Base-by-base conservation (phyloP, 2,329 filamentous ascomycete genomes). In the Sclerotinia nivalis region DNA sequence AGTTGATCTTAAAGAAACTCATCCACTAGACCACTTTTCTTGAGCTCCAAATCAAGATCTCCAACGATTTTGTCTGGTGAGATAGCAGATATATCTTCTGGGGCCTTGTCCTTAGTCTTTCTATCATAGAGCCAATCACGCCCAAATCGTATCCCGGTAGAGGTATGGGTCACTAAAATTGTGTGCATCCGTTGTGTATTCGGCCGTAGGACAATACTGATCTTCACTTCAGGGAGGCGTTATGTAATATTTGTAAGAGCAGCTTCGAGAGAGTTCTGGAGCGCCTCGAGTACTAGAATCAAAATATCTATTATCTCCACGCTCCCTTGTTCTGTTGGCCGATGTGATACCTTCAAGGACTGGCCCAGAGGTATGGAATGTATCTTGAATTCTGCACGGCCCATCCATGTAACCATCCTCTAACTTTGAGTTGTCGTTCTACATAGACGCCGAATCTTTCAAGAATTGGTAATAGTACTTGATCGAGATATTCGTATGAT, bases 401-500 rank as follows among this genome's bases (percentile, higher is more conserved):
- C 77, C 34, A 76, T 9, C 76, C 77, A 25, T 75, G 72, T 68
- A 73, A 74, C 87, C 87, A 90, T 13, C 85, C 84, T 10, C 86
- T 82, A 28, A 64, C 73, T 47, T 80, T 78, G 13, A 89, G 75
- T 25, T 77, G 74, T 10, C 86, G 76, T 70, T 85, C 81, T 4
- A 87, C 80, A 1, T 70, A 68, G n/a, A 88, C 77, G 1, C 83
- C 82, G 68, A 88, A 88, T 4, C 81, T 80, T 74, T 86, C 80
- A 0, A 90, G 78, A 0, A 82, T 80, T 3, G 87, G 87, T 45
- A 89, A 78, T 1, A 90, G 80, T 0, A 89, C 84, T 74, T 89
- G 87, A 74, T 88, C 86, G 4, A 89, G 78, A 74, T 89, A 90
- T 74, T 90, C 87, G 70, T 82, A 88, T n/a, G 84, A 87, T 1